Evolutionary conservation across 2,329 filamentous ascomycete genomes (phyloP), one percentile per base, ranked within the genome.

Genomic region (Aplosporella prunicola): DNA sequence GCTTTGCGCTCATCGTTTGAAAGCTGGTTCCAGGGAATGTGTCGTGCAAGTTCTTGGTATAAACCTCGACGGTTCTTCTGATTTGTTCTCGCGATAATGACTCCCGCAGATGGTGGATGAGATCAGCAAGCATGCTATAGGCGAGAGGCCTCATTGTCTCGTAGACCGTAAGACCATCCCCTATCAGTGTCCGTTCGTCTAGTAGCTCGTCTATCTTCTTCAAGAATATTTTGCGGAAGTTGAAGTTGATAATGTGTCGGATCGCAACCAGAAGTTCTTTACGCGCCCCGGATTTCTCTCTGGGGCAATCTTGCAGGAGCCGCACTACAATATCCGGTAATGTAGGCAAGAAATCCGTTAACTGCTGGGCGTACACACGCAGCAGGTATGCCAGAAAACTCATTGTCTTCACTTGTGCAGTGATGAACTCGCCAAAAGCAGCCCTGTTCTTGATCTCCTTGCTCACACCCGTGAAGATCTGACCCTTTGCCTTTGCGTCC

Each of bases 381-480:
- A 98, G 72, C 1, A 98, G 66, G 54, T 96, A 98, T 1, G 93
- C 93, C 47, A 98, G 60, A 52, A 98, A 98, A 52, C 88, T 96
- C 89, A 98, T 96, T 0, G 89, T 96, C 68, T 99, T 96, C 11
- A 98, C 91, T 58, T 99, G 93, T 1, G 89, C 87, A 0, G 87
- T 96, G 46, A 98, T 93, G 48, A 96, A 93, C 51, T 98, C 93
- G 23, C 89, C 91, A 64, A 96, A 99, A 1, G 88, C 89, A 9
- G 82, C 82, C 40, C 88, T 74, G 51, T 96, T 94, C 62, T 86
- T 89, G 53, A 99, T 95, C 41, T 86, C 83, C 32, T 83, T 83
- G 62, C 86, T 93, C 36, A 98, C 85, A 2, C 91, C 89, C 0
- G 86, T 91, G 54, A 96, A 95, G 10, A 93, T 82, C 22, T 79